Evolutionary conservation across 1,284 basidiomycete species (phyloP), one percentile per base, ranked within the genome.

Genomic region (Vanrija sp.): DNA sequence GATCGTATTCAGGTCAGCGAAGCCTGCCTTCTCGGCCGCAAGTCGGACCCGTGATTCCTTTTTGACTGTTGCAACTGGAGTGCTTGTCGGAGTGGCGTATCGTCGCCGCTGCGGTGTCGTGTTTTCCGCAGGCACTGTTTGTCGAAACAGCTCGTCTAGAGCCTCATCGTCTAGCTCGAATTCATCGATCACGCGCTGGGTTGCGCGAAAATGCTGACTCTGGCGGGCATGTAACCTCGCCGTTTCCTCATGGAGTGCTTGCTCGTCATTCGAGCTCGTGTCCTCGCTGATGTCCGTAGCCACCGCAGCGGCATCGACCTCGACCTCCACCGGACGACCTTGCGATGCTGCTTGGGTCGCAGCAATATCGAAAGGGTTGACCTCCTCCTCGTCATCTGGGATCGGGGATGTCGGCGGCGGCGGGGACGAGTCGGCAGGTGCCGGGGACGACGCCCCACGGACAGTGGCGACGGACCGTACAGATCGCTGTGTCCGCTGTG

Each of bases 241-340:
- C n/a, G 67, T 65, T 37, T 61, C 48, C 9, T 62, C 57, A 45
- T 71, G 70, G 23, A 43, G 38, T 9, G 47, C 47, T 20, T 43
- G 49, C 18, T 68, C 68, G 8, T 60, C 63, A 12, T 67, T 65
- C 9, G 66, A 63, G 2, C 65, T 63, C 22, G 71, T 65, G 4
- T 65, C 60, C 15, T 64, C 62, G 8, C 57, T 49, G 14, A 51
- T 50, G 9, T 62, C 63, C 1, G 61, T 56, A 31, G 68, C 67
- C 19, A 77, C 72, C 2, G 66, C 65, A 19, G 68, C 59, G 16
- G 67, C 67, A 47, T 73, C 72, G 37, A 73, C 65, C 15, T 75
- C 71, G 3, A 54, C 49, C 36, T 72, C 65, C 14, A 72, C 59
- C 8, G 67, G 61, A 7, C 64, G 63, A 2, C 52, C 56, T 36